Base-by-base conservation (phyloP, 2,329 filamentous ascomycete species). In the Drechslerella dactyloides region DNA sequence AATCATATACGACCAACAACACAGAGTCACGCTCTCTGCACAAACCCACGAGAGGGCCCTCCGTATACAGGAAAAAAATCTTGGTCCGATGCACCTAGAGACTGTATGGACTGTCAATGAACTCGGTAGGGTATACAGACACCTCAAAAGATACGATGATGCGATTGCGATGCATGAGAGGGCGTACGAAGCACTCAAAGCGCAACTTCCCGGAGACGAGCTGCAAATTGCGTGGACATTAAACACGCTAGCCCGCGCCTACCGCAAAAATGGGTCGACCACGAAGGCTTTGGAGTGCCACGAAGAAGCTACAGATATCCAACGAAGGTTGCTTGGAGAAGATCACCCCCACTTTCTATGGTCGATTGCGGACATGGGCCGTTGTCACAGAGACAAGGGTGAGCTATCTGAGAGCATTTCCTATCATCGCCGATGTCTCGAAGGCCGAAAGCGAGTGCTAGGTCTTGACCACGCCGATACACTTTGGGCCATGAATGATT, bases 1-100 rank as follows among this genome's bases (percentile, higher is more conserved):
- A 51, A 56, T 74, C 23, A 64, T 74, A 17, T 73, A 73, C 59
- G 73, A 74, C 52, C 73, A 74, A 64, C 61, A 74, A 52, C 52
- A 63, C 30, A 56, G 19, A 19, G 59, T 73, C 13, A 27, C 57
- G 15, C 61, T 69, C 8, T 59, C 73, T 2, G 53, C 51, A n/a
- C 17, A 48, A 33, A 73, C 57, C 2, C 73, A 74, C 27, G 58
- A 73, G 44, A 54, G 48, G n/a, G 73, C 73, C 10, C 35, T 73
- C 2, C 24, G 19, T 4, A 70, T 73, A 23, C 69, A 69, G 21
- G 54, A 53, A 40, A 15, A 15, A 15, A 10, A 19, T 15, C 52
- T 59, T n/a, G 55, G 55, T 15, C 23, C 37, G 6, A 42, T 65
- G 15, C 56, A 59, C 33, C 33, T 64, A 3, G 69, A 73, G 23